Percentiles rank a stretch among this genome's conserved stretches.
These are phyloP conservation scores for Acorus calamus DNA, from an alignment of 106 monocot genomes.

Conservation along the genomic window DNA sequence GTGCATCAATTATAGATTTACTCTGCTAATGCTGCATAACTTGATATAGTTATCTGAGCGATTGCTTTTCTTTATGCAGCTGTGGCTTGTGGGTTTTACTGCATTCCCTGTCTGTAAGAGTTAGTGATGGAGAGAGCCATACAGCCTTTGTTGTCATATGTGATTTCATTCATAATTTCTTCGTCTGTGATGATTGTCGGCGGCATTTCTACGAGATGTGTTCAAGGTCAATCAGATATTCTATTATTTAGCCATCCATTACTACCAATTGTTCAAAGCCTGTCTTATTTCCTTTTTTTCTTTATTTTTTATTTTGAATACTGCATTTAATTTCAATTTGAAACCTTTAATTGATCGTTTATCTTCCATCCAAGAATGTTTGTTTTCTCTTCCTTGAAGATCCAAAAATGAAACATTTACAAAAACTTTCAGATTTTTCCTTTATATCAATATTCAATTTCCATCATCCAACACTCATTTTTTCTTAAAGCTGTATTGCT, in stretches of 20 bases:
- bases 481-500: too few relatives aligned
- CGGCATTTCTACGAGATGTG: conserved; percentile 84
- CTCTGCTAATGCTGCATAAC: too few relatives aligned
- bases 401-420: too few relatives aligned
- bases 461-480: conserved; percentile 6
- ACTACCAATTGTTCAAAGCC: too few relatives aligned
- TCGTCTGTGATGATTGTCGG: conserved; percentile 89
- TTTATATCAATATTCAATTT: background rate
- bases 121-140: conserved; percentile 84
- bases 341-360: too few relatives aligned
- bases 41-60: too few relatives aligned
- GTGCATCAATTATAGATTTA: too few relatives aligned
- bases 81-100: conserved; percentile 95
- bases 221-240: conserved; percentile 38
- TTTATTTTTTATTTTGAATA: too few relatives aligned
- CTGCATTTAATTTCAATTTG: too few relatives aligned
- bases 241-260: background rate
- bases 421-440: background rate
- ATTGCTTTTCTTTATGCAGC: conserved; percentile 27
- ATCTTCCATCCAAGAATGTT: too few relatives aligned
- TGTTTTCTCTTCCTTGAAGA: too few relatives aligned
- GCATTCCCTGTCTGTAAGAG: conserved; percentile 78
- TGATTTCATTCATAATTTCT: conserved; percentile 94
- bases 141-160: conserved; percentile 62
- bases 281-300: too few relatives aligned